These are phyloP conservation scores for Tulasnella sp. DNA, from an alignment of 768 basidiomycete species.

Conservation along the genomic window DNA sequence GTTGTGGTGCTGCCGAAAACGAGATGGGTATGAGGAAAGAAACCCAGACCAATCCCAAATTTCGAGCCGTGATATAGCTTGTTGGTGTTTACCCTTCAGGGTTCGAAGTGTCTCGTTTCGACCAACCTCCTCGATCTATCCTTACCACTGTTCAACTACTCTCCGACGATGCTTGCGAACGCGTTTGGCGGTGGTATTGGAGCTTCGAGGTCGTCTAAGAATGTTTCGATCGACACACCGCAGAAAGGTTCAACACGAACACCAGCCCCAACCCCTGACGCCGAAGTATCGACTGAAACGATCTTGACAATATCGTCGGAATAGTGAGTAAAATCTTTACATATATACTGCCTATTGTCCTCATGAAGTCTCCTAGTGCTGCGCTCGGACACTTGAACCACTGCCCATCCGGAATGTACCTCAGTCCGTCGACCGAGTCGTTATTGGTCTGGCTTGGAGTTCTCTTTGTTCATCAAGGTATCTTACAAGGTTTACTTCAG, in stretches of 20 bases:
- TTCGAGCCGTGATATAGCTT: neutral
- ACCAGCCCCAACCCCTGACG: neutral
- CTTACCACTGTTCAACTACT: neutral
- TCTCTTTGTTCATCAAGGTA: slow-evolving; percentile 76
- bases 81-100: neutral
- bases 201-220: neutral
- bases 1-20: neutral
- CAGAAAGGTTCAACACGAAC: neutral
- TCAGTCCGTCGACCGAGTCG: slow-evolving; percentile 49
- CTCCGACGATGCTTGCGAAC: neutral
- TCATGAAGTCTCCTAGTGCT: slow-evolving; percentile 6
- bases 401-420: slow-evolving; percentile 62
- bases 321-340: neutral
- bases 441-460: slow-evolving; percentile 66
- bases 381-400: slow-evolving; percentile 30
- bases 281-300: neutral
- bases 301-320: slow-evolving; percentile 1
- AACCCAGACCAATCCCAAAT: neutral
- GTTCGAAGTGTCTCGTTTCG: neutral
- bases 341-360: neutral
- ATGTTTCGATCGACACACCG: neutral
- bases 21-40: neutral
- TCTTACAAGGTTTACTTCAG: slow-evolving; percentile 1
- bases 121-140: neutral
- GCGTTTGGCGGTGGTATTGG: neutral